Conservation (phyloP, 305 asterid genomes). For the Fraxinus sp. region DNA sequence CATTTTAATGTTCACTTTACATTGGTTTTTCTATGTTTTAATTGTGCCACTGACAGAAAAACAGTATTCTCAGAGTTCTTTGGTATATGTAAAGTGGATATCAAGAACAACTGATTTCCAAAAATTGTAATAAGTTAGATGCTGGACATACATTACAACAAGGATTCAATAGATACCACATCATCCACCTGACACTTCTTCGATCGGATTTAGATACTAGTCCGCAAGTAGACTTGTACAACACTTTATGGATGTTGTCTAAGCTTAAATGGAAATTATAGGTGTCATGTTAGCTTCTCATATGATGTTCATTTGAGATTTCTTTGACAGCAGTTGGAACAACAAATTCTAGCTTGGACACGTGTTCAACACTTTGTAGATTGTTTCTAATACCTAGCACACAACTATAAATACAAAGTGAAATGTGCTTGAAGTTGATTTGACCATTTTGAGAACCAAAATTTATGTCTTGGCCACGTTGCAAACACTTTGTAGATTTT, state of each 20-base stretch:
- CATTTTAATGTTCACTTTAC: neutral
- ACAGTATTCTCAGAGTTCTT: neutral
- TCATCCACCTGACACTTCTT: neutral
- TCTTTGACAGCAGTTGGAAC: neutral
- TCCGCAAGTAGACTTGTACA: neutral
- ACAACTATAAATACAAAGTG: neutral
- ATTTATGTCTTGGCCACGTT: neutral
- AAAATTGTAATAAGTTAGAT: neutral
- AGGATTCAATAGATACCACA: neutral
- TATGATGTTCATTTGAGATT: neutral
- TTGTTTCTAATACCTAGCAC: neutral
- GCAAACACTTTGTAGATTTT: neutral
- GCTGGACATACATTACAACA: neutral
- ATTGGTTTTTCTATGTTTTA: neutral
- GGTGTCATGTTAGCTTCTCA: neutral
- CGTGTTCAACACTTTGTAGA: neutral
- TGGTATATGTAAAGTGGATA: neutral
- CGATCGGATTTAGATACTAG: neutral
- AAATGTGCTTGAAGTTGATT: neutral
- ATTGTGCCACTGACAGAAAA: neutral
- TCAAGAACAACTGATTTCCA: neutral
- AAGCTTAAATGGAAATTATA: neutral
- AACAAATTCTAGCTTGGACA: neutral
- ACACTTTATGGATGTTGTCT: neutral
- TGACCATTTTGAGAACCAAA: neutral